Conservation (phyloP, 352 stramenopile species). For the Globisporangium viniferum region DNA sequence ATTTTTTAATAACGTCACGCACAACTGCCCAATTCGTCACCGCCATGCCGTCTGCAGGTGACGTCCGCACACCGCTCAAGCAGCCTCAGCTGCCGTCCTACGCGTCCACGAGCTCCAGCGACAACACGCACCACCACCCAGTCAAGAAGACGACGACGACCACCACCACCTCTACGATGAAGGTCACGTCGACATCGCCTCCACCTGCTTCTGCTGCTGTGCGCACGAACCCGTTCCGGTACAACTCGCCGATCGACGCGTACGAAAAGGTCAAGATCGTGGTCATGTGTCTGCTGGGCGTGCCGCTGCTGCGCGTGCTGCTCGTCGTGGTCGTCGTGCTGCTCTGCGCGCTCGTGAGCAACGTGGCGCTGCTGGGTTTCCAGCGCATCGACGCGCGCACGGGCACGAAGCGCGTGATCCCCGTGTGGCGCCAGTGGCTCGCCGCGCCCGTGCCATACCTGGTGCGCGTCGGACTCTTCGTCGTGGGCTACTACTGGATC, state of each 20-base stretch:
- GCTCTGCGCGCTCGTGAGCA: conserved; percentile 35
- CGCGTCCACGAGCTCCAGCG: neutral
- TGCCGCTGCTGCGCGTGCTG: conserved; percentile 54
- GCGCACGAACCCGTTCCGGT: conserved; percentile 55
- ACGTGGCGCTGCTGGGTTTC: conserved; percentile 52
- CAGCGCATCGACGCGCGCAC: conserved; percentile 34
- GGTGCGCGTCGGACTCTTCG: conserved; percentile 47
- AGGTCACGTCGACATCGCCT: conserved; percentile 4
- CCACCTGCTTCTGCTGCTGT: neutral
- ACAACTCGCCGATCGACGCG: conserved; percentile 45
- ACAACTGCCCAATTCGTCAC: neutral
- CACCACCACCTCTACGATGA: conserved; percentile 8
- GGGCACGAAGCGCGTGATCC: conserved; percentile 25
- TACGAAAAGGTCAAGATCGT: conserved; percentile 65
- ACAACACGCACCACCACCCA: neutral
- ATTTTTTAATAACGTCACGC: no score
- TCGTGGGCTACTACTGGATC: conserved; percentile 71
- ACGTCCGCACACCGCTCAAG: neutral
- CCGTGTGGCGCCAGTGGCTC: conserved; percentile 39
- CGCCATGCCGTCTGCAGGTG: neutral
- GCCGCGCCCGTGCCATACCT: conserved; percentile 38
- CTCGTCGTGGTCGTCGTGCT: conserved; percentile 37
- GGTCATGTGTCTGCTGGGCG: conserved; percentile 44
- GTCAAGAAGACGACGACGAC: neutral
- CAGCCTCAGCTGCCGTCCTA: neutral